A percentile compares a stretch with the other conserved stretches of the same genome.
Evolutionary conservation across 352 stramenopile genomes (phyloP).

Genomic region (Phytophthora citrophthora): DNA sequence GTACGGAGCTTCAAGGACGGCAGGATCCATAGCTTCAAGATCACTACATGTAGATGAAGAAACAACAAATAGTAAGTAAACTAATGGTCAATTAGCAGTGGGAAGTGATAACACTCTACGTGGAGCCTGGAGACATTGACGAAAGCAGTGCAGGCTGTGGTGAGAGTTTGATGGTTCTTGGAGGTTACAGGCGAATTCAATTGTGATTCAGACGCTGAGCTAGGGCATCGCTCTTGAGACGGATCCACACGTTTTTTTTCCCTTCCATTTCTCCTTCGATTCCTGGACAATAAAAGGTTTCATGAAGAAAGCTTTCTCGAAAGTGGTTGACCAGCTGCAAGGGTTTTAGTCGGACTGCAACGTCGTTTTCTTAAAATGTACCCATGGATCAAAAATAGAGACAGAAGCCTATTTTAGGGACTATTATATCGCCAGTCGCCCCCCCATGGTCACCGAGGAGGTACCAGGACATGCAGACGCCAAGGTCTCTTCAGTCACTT

Average conservation of each 20-base stretch:
- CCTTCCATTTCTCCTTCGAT: no score
- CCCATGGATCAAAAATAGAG: no score
- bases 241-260: not conserved
- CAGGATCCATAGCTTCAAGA: constrained; percentile 20
- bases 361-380: not conserved
- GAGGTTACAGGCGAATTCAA: constrained; percentile 8
- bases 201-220: constrained; percentile 4
- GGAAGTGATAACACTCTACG: constrained; percentile 1
- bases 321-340: not conserved
- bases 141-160: not conserved
- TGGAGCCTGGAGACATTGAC: constrained; percentile 6
- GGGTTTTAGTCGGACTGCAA: not conserved
- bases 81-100: not conserved
- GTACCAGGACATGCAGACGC: not conserved
- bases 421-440: no score
- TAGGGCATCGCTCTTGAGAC: constrained; percentile 2
- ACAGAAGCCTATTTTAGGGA: no score
- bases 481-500: not conserved
- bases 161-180: constrained; percentile 3
- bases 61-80: constrained; percentile 2
- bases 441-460: no score
- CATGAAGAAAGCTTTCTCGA: no score
- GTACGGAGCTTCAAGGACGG: constrained; percentile 26
- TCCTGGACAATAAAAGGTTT: no score
- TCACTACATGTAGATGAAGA: constrained; percentile 8